phyloP scores from a whole-genome alignment of 164 flowering plant genomes.

The Nymphaea colorata region DNA sequence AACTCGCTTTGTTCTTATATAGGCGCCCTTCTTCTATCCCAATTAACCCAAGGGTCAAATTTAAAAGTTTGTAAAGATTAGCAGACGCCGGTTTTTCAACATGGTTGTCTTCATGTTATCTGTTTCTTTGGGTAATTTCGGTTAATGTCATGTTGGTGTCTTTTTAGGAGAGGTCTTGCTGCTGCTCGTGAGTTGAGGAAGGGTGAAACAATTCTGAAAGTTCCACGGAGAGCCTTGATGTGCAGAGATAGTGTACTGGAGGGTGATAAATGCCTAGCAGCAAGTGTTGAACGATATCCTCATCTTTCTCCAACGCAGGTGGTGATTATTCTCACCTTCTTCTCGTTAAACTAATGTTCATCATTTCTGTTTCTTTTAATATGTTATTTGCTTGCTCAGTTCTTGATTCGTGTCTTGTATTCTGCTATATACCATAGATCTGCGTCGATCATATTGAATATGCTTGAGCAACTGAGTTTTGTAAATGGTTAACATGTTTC shows the following conservation, averaged over 20 bases:
- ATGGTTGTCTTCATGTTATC: no score
- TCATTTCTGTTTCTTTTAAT: not conserved
- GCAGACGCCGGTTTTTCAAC: not conserved
- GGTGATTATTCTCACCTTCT: not conserved
- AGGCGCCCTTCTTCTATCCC: not conserved
- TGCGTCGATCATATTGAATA: no score
- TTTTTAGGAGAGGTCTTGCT: constrained; percentile 66
- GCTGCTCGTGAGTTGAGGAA: constrained; percentile 46
- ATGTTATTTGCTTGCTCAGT: not conserved
- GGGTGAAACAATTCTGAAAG: constrained; percentile 64
- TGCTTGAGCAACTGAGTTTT: not conserved
- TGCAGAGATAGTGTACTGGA: constrained; percentile 28
- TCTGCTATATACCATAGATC: no score
- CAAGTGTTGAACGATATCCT: constrained; percentile 20
- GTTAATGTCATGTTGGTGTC: no score
- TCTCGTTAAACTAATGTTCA: not conserved
- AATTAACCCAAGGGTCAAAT: not conserved
- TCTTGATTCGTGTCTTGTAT: no score
- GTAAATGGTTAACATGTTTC: not conserved
- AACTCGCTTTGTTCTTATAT: not conserved
- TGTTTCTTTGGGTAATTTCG: no score
- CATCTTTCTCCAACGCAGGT: constrained; percentile 67
- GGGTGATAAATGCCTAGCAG: constrained; percentile 29
- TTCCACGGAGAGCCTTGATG: constrained; percentile 54
- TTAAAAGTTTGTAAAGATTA: not conserved